Percentiles rank a stretch among this genome's conserved stretches.
Conservation (phyloP, 116 monocot genomes). For the Posidonia oceanica region DNA sequence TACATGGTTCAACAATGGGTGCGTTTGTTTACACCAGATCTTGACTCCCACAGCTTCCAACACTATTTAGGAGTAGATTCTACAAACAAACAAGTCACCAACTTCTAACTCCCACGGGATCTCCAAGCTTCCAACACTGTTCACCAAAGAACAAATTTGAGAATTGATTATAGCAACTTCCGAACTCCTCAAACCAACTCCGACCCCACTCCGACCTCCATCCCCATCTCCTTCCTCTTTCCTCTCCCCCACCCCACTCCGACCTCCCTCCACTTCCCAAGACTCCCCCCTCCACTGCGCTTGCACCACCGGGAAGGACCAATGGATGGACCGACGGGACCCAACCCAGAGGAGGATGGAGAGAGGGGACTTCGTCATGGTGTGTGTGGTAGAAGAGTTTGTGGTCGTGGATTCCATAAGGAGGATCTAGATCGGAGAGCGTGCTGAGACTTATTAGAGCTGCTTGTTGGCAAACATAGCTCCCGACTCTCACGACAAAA, state of each 20-base stretch:
- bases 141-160: too few relatives aligned
- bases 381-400: not conserved
- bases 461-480: too few relatives aligned
- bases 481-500: too few relatives aligned
- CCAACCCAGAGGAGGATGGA: not conserved
- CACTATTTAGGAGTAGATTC: too few relatives aligned
- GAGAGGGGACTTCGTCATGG: not conserved
- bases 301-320: not conserved
- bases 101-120: too few relatives aligned
- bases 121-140: too few relatives aligned
- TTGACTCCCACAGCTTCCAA: too few relatives aligned
- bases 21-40: too few relatives aligned
- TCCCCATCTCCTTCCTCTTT: not conserved
- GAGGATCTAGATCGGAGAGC: slow-evolving; percentile 28
- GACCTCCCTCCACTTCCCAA: not conserved
- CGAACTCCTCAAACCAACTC: too few relatives aligned
- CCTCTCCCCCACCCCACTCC: not conserved
- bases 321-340: not conserved
- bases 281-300: not conserved
- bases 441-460: slow-evolving; percentile 57
- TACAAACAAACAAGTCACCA: too few relatives aligned
- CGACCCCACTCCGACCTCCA: not conserved
- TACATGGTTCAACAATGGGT: too few relatives aligned
- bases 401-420: slow-evolving; percentile 4
- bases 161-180: not conserved